Base-by-base conservation (phyloP, 805 yeast species). In the Spathaspora gorwiae region DNA sequence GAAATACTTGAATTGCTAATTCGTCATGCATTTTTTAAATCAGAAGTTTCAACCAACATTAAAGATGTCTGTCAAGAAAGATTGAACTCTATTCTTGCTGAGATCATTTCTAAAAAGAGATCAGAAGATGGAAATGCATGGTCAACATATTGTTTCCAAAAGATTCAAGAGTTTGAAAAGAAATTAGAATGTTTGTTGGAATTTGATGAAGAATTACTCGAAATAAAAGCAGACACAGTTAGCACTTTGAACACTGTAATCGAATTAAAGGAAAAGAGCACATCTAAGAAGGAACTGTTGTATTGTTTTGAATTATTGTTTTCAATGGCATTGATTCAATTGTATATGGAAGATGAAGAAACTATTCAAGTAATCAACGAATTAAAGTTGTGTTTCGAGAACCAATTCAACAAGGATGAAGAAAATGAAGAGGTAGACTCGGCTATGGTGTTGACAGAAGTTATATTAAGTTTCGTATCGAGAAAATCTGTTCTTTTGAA, bases 331-430 rank as follows among this genome's bases (percentile, higher is more conserved):
- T 63, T 90, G 19, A 59, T 92, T 11, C 96, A 89, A 60, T 71
- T 90, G 31, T 90, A 83, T 57, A 69, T 81, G 44, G 95, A 90
- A 24, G 89, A 79, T 52, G 70, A 81, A 6, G 97, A 92, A 48
- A 83, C 96, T 0, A 78, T 86, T 6, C 72, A 80, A 31, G 81
- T 88, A 13, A 69, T 92, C 33, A 82, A 80, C 26, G 98, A 92
- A 59, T 64, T 92, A 40, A 78, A 78, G 45, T 62, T 73, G 26
- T 83, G 87, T 49, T 85, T 79, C 56, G 72, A 72, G 29, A 72
- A 69, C 44, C 61, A 77, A 24, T 62, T 67, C 10, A 48, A 47
- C 2, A 62, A 64, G 13, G 60, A 55, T 6, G 65, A 60, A 1
- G 68, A 68, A 6, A 12, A 19, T 12, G 72, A 70, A 9, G 60